Conservation (phyloP, 352 stramenopile species). For the Phytopythium helicoides region DNA sequence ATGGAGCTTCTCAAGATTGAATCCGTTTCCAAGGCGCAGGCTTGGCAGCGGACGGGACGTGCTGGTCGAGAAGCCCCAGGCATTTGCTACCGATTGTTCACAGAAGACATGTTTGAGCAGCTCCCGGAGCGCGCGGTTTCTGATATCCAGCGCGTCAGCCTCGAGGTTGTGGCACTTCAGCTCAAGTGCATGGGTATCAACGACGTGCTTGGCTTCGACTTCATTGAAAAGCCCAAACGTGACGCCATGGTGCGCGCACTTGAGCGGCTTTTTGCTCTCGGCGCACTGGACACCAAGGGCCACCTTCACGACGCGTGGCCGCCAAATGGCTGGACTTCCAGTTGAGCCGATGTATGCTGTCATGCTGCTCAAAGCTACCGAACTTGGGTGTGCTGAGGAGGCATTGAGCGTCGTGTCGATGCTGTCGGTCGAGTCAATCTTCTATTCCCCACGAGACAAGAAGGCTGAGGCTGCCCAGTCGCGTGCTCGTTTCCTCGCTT, state of each 20-base stretch:
- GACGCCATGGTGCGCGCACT: constrained; percentile 74
- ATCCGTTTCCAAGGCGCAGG: constrained; percentile 88
- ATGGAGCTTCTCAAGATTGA: constrained; percentile 89
- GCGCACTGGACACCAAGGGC: constrained; percentile 59
- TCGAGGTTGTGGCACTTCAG: constrained; percentile 82
- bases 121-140: constrained; percentile 70
- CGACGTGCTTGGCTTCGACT: constrained; percentile 85
- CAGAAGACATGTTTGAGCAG: constrained; percentile 84
- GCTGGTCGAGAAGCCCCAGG: constrained; percentile 82
- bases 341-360: constrained; percentile 89
- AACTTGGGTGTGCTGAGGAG: constrained; percentile 79
- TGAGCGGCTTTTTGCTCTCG: constrained; percentile 81
- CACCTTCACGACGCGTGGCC: constrained; percentile 66
- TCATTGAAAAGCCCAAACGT: constrained; percentile 84
- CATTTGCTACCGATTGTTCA: constrained; percentile 82
- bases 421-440: constrained; percentile 89
- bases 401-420: constrained; percentile 87
- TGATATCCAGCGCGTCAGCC: constrained; percentile 85
- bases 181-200: constrained; percentile 87
- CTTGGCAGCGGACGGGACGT: constrained; percentile 88
- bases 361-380: constrained; percentile 80
- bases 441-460: constrained; percentile 84
- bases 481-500: constrained; percentile 72
- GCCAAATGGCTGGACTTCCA: constrained; percentile 83
- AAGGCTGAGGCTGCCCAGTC: constrained; percentile 81